Conservation (phyloP, 2,329 filamentous ascomycete genomes). For the Aspergillus cejpii region DNA sequence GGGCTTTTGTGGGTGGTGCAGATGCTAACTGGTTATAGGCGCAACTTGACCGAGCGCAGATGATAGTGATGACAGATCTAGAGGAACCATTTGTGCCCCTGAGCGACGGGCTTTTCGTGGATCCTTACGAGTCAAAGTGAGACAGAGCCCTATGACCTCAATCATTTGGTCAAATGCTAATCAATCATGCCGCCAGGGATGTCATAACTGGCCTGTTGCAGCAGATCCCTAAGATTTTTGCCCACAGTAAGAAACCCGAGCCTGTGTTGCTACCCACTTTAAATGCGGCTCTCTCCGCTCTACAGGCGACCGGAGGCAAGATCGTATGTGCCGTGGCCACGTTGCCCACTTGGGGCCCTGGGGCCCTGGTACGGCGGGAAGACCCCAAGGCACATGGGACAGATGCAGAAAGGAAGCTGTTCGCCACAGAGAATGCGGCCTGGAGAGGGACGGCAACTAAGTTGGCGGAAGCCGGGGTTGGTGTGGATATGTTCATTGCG, state of each 20-base stretch:
- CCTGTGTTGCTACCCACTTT: constrained; percentile 78
- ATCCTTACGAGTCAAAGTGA: constrained; percentile 79
- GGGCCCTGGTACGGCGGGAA: constrained; percentile 75
- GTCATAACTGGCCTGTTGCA: constrained; percentile 84
- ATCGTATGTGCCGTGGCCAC: constrained; percentile 79
- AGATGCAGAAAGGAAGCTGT: constrained; percentile 86
- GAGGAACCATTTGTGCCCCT: constrained; percentile 94
- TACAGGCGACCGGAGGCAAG: constrained; percentile 85
- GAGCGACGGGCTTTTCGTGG: constrained; percentile 86
- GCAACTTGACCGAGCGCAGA: constrained; percentile 77
- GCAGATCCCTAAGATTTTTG: constrained; percentile 78
- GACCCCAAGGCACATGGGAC: constrained; percentile 78
- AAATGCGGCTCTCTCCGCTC: constrained; percentile 73
- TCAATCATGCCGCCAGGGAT: constrained; percentile 38
- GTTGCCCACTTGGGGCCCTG: constrained; percentile 88
- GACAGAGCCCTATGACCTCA: constrained; percentile 17
- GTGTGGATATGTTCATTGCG: constrained; percentile 90
- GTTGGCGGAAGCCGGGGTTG: constrained; percentile 79
- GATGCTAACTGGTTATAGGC: constrained; percentile 46
- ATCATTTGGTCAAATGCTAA: constrained; percentile 20
- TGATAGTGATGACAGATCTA: constrained; percentile 97
- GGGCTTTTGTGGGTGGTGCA: constrained; percentile 12
- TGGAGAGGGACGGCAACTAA: constrained; percentile 83
- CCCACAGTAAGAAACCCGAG: constrained; percentile 80
- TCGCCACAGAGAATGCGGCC: constrained; percentile 78